Percentiles rank a stretch among this genome's conserved stretches.
These are phyloP conservation scores for Cronartium ribicola DNA, from an alignment of 1,284 basidiomycete species.

Conservation along the genomic window DNA sequence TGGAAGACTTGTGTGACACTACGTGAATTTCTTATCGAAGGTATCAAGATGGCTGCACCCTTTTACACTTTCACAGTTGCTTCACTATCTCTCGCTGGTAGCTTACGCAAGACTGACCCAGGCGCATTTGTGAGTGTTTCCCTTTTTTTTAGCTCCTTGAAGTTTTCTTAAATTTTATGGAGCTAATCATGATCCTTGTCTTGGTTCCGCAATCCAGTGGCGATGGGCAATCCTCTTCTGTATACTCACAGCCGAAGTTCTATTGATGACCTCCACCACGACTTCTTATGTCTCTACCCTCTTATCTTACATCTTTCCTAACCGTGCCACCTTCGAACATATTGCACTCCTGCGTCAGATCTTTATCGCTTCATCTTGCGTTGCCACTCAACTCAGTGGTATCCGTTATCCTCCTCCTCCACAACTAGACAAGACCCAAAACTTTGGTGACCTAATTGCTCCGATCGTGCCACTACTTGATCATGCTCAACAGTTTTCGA, in stretches of 20 bases:
- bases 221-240: constrained; percentile 17
- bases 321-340: constrained; percentile 27
- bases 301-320: constrained; percentile 29
- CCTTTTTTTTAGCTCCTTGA: neutral
- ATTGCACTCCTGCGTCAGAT: constrained; percentile 26
- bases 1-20: constrained; percentile 34
- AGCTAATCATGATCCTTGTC: neutral
- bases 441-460: neutral
- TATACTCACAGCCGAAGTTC: constrained; percentile 12
- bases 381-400: constrained; percentile 18
- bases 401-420: constrained; percentile 11
- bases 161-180: neutral
- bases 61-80: constrained; percentile 23
- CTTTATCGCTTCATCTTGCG: constrained; percentile 24
- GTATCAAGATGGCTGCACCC: constrained; percentile 6
- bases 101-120: constrained; percentile 12
- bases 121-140: constrained; percentile 31
- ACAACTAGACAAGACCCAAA: constrained; percentile 2
- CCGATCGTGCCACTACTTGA: constrained; percentile 12
- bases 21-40: constrained; percentile 25
- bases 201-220: constrained; percentile 19
- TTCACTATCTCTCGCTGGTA: constrained; percentile 14
- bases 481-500: constrained; percentile 13
- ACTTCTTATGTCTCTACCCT: neutral
- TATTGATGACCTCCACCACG: constrained; percentile 18